A percentile compares a stretch with the other conserved stretches of the same genome.
phyloP scores from a whole-genome alignment of 2,329 filamentous ascomycete genomes.

The Talaromyces sp. region DNA sequence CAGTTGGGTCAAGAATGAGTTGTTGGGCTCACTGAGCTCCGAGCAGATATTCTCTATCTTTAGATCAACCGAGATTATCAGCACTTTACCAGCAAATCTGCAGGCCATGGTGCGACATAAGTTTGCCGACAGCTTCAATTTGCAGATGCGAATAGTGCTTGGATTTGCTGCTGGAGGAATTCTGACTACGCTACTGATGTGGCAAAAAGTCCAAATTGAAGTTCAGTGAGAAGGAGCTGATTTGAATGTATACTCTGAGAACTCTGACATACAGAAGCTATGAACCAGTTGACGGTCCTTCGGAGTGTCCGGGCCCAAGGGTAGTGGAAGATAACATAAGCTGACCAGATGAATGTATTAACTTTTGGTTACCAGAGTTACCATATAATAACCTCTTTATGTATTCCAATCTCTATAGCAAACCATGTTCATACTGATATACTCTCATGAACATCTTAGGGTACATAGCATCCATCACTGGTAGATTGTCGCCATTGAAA shows the following conservation, averaged over 20 bases:
- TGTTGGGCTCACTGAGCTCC: neutral
- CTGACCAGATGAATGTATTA: neutral
- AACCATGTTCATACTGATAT: neutral
- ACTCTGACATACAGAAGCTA: neutral
- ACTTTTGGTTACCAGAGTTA: neutral
- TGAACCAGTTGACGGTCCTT: neutral
- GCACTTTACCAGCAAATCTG: neutral
- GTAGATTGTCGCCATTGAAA: neutral
- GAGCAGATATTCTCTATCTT: conserved; percentile 2
- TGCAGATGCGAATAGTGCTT: conserved; percentile 16
- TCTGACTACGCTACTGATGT: conserved; percentile 21
- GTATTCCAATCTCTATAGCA: neutral
- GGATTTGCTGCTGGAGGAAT: conserved; percentile 20
- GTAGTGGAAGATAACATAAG: neutral
- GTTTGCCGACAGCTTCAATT: neutral
- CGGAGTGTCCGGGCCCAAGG: neutral
- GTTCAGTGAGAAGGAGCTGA: neutral
- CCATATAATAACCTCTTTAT: neutral
- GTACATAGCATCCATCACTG: neutral
- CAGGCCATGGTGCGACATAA: neutral
- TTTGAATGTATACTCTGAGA: neutral
- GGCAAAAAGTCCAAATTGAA: conserved; percentile 15
- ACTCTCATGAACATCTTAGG: neutral
- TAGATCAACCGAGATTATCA: neutral
- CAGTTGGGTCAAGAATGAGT: neutral